Evolutionary conservation across 805 yeast species (phyloP), one percentile per base, ranked within the genome.

Genomic region (Ogataea paraovalis): DNA sequence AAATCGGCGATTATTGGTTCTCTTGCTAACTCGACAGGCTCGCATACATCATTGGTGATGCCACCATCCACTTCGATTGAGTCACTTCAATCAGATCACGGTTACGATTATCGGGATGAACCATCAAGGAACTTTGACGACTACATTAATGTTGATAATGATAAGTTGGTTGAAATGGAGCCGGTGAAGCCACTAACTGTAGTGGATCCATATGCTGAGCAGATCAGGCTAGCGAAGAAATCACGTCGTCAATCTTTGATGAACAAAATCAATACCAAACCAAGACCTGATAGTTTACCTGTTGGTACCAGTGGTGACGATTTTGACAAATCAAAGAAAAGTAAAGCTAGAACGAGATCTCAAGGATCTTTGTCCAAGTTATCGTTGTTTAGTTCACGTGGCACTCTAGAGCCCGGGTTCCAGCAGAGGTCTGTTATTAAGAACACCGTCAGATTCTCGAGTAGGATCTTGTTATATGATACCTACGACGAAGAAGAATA

Each of bases 401-500:
- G 53, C 34, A 49, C 51, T 19, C 27, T 53, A 30, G 39, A 45
- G n/a, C 28, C n/a, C 13, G 28, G 45, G 2, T 44, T 48, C 13
- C 43, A n/a, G 23, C 7, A 13, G 9, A 47, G 37, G 4, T 43
- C 41, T n/a, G 53, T 51, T 4, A 18, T 34, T 4, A 34, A 34
- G 16, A 34, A 18, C 16, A 47, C 41, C 49, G 70, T 59, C 61
- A 68, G 79, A 42, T 92, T 92, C 67, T 85, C 96, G 4, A 83
- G 95, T 1, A 74, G 89, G 56, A 87, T 94, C 47, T 77, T 87
- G 7, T 76, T 94, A 39, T 92, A 83, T 66, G 95, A 89, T 50
- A 92, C 97, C 0, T 89, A 85, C 65, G 78, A 83, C 49, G 82
- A 83, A 33, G 82, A 78, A 18, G 97, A 87, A 54, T 92, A 92